phyloP scores from a whole-genome alignment of 2,329 filamentous ascomycete genomes.

The Curvularia hawaiiensis region DNA sequence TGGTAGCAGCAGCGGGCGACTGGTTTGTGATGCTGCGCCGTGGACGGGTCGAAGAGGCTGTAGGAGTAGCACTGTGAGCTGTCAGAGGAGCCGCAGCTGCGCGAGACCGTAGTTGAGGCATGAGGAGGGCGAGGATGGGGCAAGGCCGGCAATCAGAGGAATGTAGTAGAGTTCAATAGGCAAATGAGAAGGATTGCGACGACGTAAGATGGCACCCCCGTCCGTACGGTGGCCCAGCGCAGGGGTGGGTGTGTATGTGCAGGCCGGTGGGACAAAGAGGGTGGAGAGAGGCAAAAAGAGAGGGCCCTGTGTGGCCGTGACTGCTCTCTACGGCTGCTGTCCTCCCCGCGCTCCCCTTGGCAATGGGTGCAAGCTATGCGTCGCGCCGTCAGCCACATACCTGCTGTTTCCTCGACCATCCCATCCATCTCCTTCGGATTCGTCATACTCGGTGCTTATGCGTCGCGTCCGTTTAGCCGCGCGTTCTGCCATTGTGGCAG shows the following conservation, averaged over 20 bases:
- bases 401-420: slow-evolving; percentile 38
- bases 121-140: slow-evolving; percentile 24
- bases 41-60: slow-evolving; percentile 45
- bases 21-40: slow-evolving; percentile 45
- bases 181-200: slow-evolving; percentile 16
- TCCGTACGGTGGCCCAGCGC: slow-evolving; percentile 15
- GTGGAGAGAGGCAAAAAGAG: slow-evolving; percentile 19
- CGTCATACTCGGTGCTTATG: slow-evolving; percentile 49
- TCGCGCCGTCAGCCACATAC: slow-evolving; percentile 40
- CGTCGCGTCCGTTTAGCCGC: slow-evolving; percentile 49
- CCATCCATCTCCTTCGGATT: slow-evolving; percentile 44
- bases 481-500: slow-evolving; percentile 35
- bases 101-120: slow-evolving; percentile 48
- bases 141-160: slow-evolving; percentile 6
- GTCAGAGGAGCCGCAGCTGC: slow-evolving; percentile 38
- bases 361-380: slow-evolving; percentile 24
- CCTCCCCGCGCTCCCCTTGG: slow-evolving; percentile 32
- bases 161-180: background rate
- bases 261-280: slow-evolving; percentile 27
- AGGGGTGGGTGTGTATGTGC: slow-evolving; percentile 19
- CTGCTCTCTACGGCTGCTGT: slow-evolving; percentile 22
- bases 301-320: slow-evolving; percentile 14
- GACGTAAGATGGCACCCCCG: slow-evolving; percentile 21
- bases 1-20: slow-evolving; percentile 42
- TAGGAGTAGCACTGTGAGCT: slow-evolving; percentile 42